Conservation (phyloP, 208 protist genomes). For the Wallacemonas rigidus region DNA sequence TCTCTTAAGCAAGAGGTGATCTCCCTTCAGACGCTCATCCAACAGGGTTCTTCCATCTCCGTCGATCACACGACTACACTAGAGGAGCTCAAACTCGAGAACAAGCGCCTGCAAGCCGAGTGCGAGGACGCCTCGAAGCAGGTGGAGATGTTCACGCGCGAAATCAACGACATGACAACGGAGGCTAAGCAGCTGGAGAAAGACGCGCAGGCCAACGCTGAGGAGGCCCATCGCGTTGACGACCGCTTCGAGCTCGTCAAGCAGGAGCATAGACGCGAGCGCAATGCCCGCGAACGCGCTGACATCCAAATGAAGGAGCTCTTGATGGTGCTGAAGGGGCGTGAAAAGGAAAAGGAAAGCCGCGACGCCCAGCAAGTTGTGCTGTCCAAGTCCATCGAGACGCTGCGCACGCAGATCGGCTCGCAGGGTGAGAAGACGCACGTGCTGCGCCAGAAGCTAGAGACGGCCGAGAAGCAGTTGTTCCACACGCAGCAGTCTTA, state of each 20-base stretch:
- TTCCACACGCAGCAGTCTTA: conserved; percentile 88
- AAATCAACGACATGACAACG: conserved; percentile 60
- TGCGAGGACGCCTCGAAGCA: conserved; percentile 93
- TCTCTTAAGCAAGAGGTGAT: conserved; percentile 95
- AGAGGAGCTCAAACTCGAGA: conserved; percentile 93
- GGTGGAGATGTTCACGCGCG: conserved; percentile 73
- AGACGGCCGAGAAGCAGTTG: conserved; percentile 88
- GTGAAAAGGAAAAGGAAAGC: conserved; percentile 59
- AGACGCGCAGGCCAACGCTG: conserved; percentile 56
- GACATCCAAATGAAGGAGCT: conserved; percentile 91
- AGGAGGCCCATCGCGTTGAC: conserved; percentile 56
- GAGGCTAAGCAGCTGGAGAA: conserved; percentile 42
- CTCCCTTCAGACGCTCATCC: conserved; percentile 92
- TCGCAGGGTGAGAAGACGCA: conserved; percentile 61
- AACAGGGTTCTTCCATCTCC: conserved; percentile 89
- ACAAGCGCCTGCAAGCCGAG: conserved; percentile 93
- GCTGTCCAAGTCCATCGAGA: conserved; percentile 34
- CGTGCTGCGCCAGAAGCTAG: conserved; percentile 80
- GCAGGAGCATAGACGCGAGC: conserved; percentile 86
- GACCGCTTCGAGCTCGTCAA: conserved; percentile 60
- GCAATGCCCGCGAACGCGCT: conserved; percentile 85
- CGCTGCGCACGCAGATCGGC: conserved; percentile 61
- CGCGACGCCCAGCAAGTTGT: conserved; percentile 32
- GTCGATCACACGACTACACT: conserved; percentile 94
- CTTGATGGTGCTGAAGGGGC: conserved; percentile 70